A percentile compares a stretch with the other conserved stretches of the same genome.
Conservation (phyloP, 2,329 filamentous ascomycete species). For the Pestalotiopsis sp. region DNA sequence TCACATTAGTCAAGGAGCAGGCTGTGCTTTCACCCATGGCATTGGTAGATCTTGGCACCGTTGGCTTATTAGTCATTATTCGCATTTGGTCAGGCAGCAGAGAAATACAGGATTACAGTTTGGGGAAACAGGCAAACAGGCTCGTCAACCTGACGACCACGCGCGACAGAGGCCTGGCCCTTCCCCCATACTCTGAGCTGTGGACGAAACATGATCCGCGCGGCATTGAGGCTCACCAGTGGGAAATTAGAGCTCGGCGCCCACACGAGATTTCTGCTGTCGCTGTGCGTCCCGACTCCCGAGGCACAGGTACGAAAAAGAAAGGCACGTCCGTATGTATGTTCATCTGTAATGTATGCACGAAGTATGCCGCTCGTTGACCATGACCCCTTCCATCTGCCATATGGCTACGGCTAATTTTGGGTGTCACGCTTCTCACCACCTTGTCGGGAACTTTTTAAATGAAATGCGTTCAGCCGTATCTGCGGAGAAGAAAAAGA, state of each 20-base stretch:
- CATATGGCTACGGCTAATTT: not conserved
- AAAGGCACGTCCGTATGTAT: not conserved
- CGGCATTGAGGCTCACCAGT: not conserved
- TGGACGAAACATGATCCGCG: slow-evolving; percentile 7
- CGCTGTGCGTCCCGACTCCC: not conserved
- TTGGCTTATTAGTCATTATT: too few species aligned
- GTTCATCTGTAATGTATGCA: not conserved
- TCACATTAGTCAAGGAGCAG: too few species aligned
- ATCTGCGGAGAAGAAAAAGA: not conserved
- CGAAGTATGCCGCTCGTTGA: not conserved
- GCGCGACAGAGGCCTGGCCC: not conserved
- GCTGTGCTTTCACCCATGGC: too few species aligned
- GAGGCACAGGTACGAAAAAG: not conserved
- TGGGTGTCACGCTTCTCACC: not conserved
- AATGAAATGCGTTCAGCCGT: not conserved
- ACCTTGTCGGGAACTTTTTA: not conserved
- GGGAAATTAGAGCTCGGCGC: slow-evolving; percentile 6
- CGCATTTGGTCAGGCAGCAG: slow-evolving; percentile 10
- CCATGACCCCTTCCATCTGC: not conserved
- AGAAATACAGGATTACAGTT: not conserved
- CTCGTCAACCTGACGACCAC: slow-evolving; percentile 10
- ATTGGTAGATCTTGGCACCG: too few species aligned
- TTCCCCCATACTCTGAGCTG: slow-evolving; percentile 2
- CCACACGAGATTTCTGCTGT: not conserved
- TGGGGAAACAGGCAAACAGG: not conserved